Evolutionary conservation across 2,329 filamentous ascomycete species (phyloP).

Genomic region (Plenodomus biglobosus): DNA sequence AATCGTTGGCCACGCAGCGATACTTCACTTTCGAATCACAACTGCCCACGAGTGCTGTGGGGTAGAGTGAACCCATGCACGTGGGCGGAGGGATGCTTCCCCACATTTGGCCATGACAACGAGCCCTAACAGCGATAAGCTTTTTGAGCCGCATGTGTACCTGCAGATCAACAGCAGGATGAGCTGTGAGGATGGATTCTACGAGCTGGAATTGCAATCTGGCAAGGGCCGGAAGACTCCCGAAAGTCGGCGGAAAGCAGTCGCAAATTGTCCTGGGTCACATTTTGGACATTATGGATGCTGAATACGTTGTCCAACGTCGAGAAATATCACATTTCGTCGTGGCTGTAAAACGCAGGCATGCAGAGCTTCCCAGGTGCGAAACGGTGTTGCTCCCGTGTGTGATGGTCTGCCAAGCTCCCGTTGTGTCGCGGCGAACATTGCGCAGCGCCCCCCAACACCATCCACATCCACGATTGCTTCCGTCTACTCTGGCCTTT

Average conservation of each 20-base stretch:
- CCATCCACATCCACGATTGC: constrained; percentile 20
- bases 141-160: constrained; percentile 43
- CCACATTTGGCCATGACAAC: constrained; percentile 32
- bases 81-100: constrained; percentile 26
- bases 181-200: constrained; percentile 16
- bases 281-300: constrained; percentile 4
- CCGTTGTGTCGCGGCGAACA: constrained; percentile 5
- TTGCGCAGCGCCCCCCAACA: constrained; percentile 23
- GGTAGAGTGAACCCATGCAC: constrained; percentile 13
- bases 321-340: constrained; percentile 14
- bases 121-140: constrained; percentile 33
- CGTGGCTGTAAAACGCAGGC: constrained; percentile 16
- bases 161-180: constrained; percentile 39
- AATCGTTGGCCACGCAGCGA: neutral
- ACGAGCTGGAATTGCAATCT: constrained; percentile 13
- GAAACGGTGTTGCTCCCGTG: constrained; percentile 12
- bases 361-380: constrained; percentile 19
- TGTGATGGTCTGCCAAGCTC: neutral
- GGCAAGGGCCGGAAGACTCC: constrained; percentile 24
- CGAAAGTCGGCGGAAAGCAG: constrained; percentile 28
- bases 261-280: neutral
- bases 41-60: neutral
- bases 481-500: constrained; percentile 14
- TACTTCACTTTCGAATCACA: neutral
- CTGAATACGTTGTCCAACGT: constrained; percentile 4